A percentile compares a stretch with the other conserved stretches of the same genome.
These are phyloP conservation scores for Rutstroemia sp. DNA, from an alignment of 2,329 filamentous ascomycete genomes.

Conservation along the genomic window DNA sequence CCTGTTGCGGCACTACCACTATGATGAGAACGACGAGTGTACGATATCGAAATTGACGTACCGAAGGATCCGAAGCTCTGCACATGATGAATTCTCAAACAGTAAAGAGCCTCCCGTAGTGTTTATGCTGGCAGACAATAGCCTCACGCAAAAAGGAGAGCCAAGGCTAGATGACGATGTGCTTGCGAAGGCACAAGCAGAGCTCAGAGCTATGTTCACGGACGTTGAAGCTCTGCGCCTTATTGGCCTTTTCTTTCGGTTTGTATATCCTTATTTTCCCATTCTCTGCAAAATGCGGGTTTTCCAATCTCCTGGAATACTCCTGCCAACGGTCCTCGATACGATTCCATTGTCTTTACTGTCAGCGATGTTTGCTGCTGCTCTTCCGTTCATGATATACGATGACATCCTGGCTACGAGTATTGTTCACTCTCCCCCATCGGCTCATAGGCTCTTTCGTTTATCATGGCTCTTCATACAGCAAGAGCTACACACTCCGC, in stretches of 20 bases:
- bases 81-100: slow-evolving; percentile 17
- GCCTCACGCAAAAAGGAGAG: slow-evolving; percentile 26
- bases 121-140: slow-evolving; percentile 28
- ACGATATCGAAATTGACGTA: slow-evolving; percentile 28
- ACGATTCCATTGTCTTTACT: slow-evolving; percentile 32
- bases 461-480: slow-evolving; percentile 28
- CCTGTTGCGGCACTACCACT: slow-evolving; percentile 25
- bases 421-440: slow-evolving; percentile 28
- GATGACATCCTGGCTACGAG: slow-evolving; percentile 32
- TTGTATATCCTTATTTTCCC: slow-evolving; percentile 39
- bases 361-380: slow-evolving; percentile 36
- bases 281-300: slow-evolving; percentile 33
- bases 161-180: slow-evolving; percentile 26
- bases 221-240: slow-evolving; percentile 32
- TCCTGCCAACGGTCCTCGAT: slow-evolving; percentile 27
- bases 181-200: slow-evolving; percentile 21
- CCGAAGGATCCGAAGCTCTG: slow-evolving; percentile 22
- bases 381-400: slow-evolving; percentile 37
- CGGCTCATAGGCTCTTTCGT: slow-evolving; percentile 26
- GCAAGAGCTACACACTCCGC: slow-evolving; percentile 30
- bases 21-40: slow-evolving; percentile 28
- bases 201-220: slow-evolving; percentile 25
- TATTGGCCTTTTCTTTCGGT: slow-evolving; percentile 34
- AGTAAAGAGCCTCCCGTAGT: slow-evolving; percentile 26
- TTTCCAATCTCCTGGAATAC: slow-evolving; percentile 18